Percentiles rank a stretch among this genome's conserved stretches.
Evolutionary conservation across 306 rosid genomes (phyloP).

Genomic region (Ormosia semicastrata): DNA sequence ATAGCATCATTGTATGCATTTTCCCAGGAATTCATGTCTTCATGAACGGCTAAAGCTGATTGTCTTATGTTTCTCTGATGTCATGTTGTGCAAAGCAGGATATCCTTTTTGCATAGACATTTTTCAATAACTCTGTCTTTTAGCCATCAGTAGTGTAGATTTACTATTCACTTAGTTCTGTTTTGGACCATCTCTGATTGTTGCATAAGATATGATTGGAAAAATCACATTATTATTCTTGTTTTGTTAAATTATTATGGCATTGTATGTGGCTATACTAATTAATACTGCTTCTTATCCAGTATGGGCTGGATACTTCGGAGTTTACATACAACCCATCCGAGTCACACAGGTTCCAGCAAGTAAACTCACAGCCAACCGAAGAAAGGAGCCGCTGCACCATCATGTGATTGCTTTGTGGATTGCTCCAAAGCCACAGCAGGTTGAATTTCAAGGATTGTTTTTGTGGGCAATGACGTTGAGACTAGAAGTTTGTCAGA

Average conservation of each 20-base stretch:
- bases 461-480: constrained; percentile 27
- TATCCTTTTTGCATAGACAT: background rate
- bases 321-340: constrained; percentile 97
- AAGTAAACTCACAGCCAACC: constrained; percentile 66
- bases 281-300: constrained; percentile 24
- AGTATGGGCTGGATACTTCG: constrained; percentile 97
- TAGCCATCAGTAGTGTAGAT: background rate
- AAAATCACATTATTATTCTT: background rate
- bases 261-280: background rate
- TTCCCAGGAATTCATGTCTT: background rate
- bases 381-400: constrained; percentile 92
- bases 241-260: background rate
- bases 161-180: background rate
- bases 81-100: background rate
- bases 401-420: constrained; percentile 62
- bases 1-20: background rate
- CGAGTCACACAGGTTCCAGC: constrained; percentile 79
- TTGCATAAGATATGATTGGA: background rate
- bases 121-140: background rate
- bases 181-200: background rate
- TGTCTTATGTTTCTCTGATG: background rate
- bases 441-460: constrained; percentile 28
- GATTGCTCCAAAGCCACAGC: constrained; percentile 20
- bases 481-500: constrained; percentile 26
- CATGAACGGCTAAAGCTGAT: background rate